These are phyloP conservation scores for Pittosporum tobira DNA, from an alignment of 129 eudicot genomes.

Conservation along the genomic window DNA sequence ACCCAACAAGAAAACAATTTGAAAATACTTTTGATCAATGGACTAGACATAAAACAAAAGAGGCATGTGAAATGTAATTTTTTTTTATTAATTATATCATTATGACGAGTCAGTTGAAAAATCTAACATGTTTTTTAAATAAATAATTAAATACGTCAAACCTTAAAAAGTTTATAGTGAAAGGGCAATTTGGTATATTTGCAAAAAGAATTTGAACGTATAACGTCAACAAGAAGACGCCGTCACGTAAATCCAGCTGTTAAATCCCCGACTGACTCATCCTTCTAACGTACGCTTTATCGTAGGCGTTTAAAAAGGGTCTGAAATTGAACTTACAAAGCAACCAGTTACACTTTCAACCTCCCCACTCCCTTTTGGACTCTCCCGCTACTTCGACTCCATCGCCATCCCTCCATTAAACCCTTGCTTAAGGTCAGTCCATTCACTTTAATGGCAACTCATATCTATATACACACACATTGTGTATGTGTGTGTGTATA, in stretches of 20 bases:
- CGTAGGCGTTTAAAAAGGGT: not conserved
- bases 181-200: not conserved
- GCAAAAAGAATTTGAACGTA: not conserved
- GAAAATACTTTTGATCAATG: too few relatives aligned
- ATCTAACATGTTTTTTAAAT: too few relatives aligned
- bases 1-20: too few relatives aligned
- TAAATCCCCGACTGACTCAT: constrained; percentile 8
- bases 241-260: not conserved
- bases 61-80: too few relatives aligned
- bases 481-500: not conserved
- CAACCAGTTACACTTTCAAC: not conserved
- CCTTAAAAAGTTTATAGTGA: too few relatives aligned
- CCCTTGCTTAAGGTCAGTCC: not conserved
- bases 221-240: not conserved
- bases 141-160: too few relatives aligned
- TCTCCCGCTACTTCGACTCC: constrained; percentile 35
- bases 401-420: constrained; percentile 13
- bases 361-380: too few relatives aligned
- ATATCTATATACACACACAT: not conserved
- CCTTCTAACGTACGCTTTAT: constrained; percentile 21
- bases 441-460: not conserved
- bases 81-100: too few relatives aligned
- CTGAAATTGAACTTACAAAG: not conserved
- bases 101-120: too few relatives aligned
- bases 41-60: too few relatives aligned